phyloP scores from a whole-genome alignment of 73 alveolate genomes.

The Paramecium bursaria region DNA sequence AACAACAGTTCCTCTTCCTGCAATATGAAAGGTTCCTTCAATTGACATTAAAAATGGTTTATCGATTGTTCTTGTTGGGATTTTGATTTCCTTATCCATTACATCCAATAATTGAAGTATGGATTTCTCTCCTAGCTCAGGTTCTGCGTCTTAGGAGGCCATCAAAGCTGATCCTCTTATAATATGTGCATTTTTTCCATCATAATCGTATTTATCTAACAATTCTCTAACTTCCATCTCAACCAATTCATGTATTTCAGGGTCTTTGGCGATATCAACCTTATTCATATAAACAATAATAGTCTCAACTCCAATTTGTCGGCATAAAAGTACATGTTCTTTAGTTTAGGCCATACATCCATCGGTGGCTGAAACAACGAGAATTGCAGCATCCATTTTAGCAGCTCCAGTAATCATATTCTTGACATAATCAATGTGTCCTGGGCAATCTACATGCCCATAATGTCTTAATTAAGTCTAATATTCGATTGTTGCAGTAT shows the following conservation, averaged over 20 bases:
- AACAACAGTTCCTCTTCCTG: constrained; percentile 96
- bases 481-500: constrained; percentile 95
- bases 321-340: constrained; percentile 92
- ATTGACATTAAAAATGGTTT: constrained; percentile 84
- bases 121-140: constrained; percentile 76
- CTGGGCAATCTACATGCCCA: constrained; percentile 98
- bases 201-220: constrained; percentile 82
- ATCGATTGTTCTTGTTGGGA: constrained; percentile 82
- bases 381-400: constrained; percentile 96
- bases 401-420: constrained; percentile 98
- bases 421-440: constrained; percentile 97
- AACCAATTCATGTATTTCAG: constrained; percentile 89
- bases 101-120: constrained; percentile 79
- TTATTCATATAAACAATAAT: constrained; percentile 86
- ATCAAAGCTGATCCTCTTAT: constrained; percentile 86
- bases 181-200: constrained; percentile 80
- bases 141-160: constrained; percentile 81
- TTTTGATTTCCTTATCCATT: constrained; percentile 75
- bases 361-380: constrained; percentile 95
- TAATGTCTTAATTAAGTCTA: constrained; percentile 89
- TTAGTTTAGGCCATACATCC: constrained; percentile 98
- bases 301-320: constrained; percentile 88
- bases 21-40: constrained; percentile 81
- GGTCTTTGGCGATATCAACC: constrained; percentile 83
- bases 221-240: constrained; percentile 94